Conservation (phyloP, 306 rosid species). For the Quillaja saponaria region DNA sequence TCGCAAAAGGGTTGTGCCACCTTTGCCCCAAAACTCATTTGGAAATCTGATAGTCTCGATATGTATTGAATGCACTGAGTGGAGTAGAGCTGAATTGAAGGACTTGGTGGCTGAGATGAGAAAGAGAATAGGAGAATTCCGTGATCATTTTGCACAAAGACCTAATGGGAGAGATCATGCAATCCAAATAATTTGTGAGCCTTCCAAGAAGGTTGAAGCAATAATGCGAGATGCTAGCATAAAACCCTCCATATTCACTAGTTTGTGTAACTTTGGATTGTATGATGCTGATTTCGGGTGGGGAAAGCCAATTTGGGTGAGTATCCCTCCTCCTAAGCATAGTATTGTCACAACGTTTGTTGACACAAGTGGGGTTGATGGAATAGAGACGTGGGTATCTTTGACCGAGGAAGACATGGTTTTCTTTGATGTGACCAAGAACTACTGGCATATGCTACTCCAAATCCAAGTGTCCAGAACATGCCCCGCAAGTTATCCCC, state of each 20-base stretch:
- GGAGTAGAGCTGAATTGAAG: neutral
- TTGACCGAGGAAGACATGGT: slow-evolving; percentile 40
- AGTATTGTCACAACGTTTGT: slow-evolving; percentile 26
- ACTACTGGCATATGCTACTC: too few species aligned
- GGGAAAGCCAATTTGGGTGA: slow-evolving; percentile 53
- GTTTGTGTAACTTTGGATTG: slow-evolving; percentile 12
- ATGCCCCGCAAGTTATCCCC: too few species aligned
- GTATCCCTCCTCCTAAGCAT: slow-evolving; percentile 20
- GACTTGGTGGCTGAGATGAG: slow-evolving; percentile 11
- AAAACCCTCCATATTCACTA: slow-evolving; percentile 8
- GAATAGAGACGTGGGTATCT: slow-evolving; percentile 44
- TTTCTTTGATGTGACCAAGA: slow-evolving; percentile 11
- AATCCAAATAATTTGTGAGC: neutral
- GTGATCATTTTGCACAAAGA: neutral
- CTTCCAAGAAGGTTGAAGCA: neutral
- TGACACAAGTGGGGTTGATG: slow-evolving; percentile 27
- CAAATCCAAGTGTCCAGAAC: too few species aligned
- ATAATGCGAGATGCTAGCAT: neutral
- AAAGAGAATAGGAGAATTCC: neutral
- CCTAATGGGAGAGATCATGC: slow-evolving; percentile 3
- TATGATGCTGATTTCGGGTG: slow-evolving; percentile 47
- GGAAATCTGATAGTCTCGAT: slow-evolving; percentile 14
- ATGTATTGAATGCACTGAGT: neutral
- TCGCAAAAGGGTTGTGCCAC: slow-evolving; percentile 13
- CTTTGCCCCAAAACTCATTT: neutral